Percentiles rank a stretch among this genome's conserved stretches.
phyloP scores from a whole-genome alignment of 768 basidiomycete genomes.

The Leccinum aurantiacum region DNA sequence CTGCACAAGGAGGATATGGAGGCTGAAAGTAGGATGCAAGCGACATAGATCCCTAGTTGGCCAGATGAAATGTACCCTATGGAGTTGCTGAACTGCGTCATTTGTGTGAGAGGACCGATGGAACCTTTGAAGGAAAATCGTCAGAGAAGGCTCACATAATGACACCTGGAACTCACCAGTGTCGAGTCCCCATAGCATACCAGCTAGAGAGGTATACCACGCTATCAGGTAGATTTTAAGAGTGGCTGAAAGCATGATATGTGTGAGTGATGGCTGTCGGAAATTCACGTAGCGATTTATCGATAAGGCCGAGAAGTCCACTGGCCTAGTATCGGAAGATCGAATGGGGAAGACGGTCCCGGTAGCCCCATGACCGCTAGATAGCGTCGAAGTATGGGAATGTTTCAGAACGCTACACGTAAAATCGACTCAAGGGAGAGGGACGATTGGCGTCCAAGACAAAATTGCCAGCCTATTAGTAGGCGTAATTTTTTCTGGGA shows the following conservation, averaged over 20 bases:
- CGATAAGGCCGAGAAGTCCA: background rate
- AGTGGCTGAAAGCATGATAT: constrained; percentile 15
- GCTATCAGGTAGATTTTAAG: constrained; percentile 29
- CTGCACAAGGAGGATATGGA: constrained; percentile 39
- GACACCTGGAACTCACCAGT: constrained; percentile 19
- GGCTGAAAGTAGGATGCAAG: constrained; percentile 43
- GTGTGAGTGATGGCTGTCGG: background rate
- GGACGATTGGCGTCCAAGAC: background rate
- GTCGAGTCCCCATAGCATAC: constrained; percentile 34
- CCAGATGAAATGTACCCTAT: constrained; percentile 39
- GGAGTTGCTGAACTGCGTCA: constrained; percentile 42
- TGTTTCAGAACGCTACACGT: background rate
- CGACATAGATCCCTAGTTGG: constrained; percentile 44
- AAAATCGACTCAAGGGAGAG: background rate
- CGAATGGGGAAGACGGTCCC: background rate
- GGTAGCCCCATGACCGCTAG: background rate
- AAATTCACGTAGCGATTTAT: background rate
- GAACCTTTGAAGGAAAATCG: constrained; percentile 19
- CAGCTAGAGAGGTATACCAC: constrained; percentile 25
- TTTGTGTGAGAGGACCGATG: constrained; percentile 47
- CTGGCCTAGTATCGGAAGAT: background rate
- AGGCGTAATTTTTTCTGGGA: background rate
- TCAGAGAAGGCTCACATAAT: background rate
- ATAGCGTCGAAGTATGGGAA: background rate
- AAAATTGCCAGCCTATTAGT: background rate